A percentile compares a stretch with the other conserved stretches of the same genome.
Evolutionary conservation across 176 grass and related monocot species (phyloP).

Genomic region (Cymbopogon citratus): DNA sequence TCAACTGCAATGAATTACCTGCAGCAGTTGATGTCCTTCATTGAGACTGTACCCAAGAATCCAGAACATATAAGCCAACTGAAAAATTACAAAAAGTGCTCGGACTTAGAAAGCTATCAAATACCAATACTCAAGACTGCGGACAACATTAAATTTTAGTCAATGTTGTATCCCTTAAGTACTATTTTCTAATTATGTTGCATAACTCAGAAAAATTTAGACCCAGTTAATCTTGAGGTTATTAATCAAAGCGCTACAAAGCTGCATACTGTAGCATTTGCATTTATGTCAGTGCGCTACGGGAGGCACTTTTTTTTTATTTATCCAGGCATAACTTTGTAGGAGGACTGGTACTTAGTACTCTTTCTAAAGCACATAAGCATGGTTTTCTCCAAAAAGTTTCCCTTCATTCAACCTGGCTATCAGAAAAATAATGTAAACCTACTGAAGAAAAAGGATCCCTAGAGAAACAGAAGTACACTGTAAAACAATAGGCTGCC

Average conservation of each 20-base stretch:
- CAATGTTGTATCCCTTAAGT: background rate
- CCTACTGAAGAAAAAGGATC: background rate
- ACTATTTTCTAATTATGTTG: background rate
- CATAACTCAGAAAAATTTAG: background rate
- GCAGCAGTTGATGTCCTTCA: conserved; percentile 53
- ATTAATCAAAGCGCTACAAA: background rate
- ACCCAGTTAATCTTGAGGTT: background rate
- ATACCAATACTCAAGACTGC: background rate
- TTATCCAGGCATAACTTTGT: background rate
- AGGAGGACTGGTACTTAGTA: background rate
- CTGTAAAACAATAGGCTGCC: background rate
- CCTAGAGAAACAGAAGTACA: background rate
- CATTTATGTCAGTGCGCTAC: background rate
- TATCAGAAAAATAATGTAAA: background rate
- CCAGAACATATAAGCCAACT: conserved; percentile 70
- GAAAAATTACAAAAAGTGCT: conserved; percentile 18
- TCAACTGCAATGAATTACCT: conserved; percentile 46
- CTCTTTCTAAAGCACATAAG: background rate
- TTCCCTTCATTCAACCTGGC: background rate
- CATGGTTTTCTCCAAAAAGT: background rate
- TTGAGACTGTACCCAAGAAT: conserved; percentile 58
- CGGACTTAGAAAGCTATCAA: conserved; percentile 1
- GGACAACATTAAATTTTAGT: background rate
- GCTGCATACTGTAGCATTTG: background rate
- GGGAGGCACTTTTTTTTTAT: background rate